phyloP scores from a whole-genome alignment of 176 grass and related monocot species.

The Cenchrus americanus region DNA sequence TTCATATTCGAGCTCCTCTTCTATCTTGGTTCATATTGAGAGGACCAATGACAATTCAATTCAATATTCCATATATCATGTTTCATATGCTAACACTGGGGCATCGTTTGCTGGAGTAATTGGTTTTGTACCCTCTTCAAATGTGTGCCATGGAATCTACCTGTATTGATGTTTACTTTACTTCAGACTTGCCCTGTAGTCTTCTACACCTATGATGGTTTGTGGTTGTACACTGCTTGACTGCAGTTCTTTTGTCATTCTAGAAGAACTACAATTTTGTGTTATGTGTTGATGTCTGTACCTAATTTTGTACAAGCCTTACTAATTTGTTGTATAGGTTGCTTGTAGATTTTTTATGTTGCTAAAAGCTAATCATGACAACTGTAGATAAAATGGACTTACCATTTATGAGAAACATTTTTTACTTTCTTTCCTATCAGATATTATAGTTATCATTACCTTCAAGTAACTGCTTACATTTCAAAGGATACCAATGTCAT shows the following conservation, averaged over 20 bases:
- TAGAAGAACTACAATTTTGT: not conserved
- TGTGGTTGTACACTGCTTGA: not conserved
- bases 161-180: not conserved
- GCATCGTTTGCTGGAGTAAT: slow-evolving; percentile 6
- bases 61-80: not conserved
- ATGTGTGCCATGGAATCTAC: not conserved
- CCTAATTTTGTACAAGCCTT: not conserved
- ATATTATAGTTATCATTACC: slow-evolving; percentile 10
- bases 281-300: not conserved
- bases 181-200: not conserved
- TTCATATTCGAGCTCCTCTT: not conserved
- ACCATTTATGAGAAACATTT: not conserved
- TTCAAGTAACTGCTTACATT: slow-evolving; percentile 28
- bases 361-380: not conserved
- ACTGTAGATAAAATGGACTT: slow-evolving; percentile 3
- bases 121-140: not conserved
- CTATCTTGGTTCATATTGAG: not conserved
- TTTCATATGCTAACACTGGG: not conserved
- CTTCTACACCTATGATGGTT: not conserved
- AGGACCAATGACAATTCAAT: not conserved
- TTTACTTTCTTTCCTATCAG: slow-evolving; percentile 9
- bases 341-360: slow-evolving; percentile 9
- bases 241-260: not conserved
- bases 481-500: slow-evolving; percentile 24
- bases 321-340: not conserved